phyloP scores from a whole-genome alignment of 352 stramenopile species.

The Halophytophthora batemanensis region DNA sequence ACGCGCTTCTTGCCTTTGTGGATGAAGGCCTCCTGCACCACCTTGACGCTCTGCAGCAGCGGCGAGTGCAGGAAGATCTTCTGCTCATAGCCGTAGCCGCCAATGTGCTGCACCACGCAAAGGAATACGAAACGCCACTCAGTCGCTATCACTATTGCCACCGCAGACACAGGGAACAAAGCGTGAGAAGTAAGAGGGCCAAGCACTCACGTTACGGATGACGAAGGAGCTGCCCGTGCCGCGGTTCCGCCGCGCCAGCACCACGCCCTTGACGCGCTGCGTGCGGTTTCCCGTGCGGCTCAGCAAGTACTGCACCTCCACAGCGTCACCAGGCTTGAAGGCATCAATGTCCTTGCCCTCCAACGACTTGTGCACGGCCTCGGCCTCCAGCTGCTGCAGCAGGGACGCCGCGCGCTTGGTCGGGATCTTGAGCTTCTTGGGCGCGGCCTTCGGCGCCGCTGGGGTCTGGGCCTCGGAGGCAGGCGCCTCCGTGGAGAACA shows the following conservation, averaged over 20 bases:
- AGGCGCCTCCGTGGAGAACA: conserved; percentile 41
- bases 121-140: conserved; percentile 7
- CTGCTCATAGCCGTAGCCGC: conserved; percentile 83
- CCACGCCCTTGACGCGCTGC: conserved; percentile 78
- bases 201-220: conserved; percentile 76
- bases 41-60: conserved; percentile 84
- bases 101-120: conserved; percentile 57
- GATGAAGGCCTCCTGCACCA: conserved; percentile 88
- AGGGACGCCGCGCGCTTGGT: conserved; percentile 70
- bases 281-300: conserved; percentile 68
- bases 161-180: no score
- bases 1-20: conserved; percentile 91
- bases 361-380: conserved; percentile 62
- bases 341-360: conserved; percentile 62
- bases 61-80: conserved; percentile 89
- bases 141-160: not conserved
- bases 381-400: conserved; percentile 63
- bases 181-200: no score
- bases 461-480: conserved; percentile 6
- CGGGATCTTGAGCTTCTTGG: conserved; percentile 79
- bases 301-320: conserved; percentile 81
- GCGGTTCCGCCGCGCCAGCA: conserved; percentile 78
- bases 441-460: conserved; percentile 30
- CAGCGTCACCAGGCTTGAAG: conserved; percentile 76
- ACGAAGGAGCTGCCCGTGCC: conserved; percentile 81